A percentile compares a stretch with the other conserved stretches of the same genome.
Conservation (phyloP, 1,284 basidiomycete species). For the Ustilago shanxiensis region DNA sequence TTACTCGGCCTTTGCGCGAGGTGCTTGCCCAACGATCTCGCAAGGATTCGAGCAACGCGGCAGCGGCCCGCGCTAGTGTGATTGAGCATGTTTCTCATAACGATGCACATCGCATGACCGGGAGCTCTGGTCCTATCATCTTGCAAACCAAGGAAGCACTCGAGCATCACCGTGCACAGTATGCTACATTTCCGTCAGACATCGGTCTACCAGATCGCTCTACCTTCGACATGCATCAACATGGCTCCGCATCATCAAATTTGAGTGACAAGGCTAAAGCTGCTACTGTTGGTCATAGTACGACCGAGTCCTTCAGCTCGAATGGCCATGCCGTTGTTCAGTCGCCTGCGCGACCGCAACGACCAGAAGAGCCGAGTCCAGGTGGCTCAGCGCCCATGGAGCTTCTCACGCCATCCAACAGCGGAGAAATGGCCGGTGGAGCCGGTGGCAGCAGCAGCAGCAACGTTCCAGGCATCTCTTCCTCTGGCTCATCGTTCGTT, state of each 20-base stretch:
- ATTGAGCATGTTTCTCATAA: slow-evolving; percentile 49
- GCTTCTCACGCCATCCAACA: slow-evolving; percentile 1
- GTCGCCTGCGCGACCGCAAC: slow-evolving; percentile 12
- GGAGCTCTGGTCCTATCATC: slow-evolving; percentile 23
- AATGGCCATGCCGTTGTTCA: neutral
- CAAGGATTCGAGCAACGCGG: slow-evolving; percentile 12
- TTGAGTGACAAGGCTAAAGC: neutral
- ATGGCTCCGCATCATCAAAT: neutral
- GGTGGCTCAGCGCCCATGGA: slow-evolving; percentile 5
- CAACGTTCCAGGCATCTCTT: slow-evolving; percentile 13
- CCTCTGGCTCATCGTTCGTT: slow-evolving; percentile 30
- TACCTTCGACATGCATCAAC: slow-evolving; percentile 16
- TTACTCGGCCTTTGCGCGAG: slow-evolving; percentile 28
- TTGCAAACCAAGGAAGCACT: slow-evolving; percentile 31
- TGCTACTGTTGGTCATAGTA: neutral
- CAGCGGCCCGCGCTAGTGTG: slow-evolving; percentile 26
- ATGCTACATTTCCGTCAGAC: slow-evolving; percentile 16
- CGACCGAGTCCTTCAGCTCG: neutral
- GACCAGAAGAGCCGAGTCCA: slow-evolving; percentile 1
- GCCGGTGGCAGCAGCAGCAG: slow-evolving; percentile 7
- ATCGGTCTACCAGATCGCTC: slow-evolving; percentile 18
- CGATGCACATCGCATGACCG: slow-evolving; percentile 33
- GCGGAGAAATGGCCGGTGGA: slow-evolving; percentile 2
- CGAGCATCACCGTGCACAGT: slow-evolving; percentile 29
- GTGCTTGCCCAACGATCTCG: slow-evolving; percentile 25